Conservation (phyloP, 106 monocot genomes). For the Gastrodia elata region DNA sequence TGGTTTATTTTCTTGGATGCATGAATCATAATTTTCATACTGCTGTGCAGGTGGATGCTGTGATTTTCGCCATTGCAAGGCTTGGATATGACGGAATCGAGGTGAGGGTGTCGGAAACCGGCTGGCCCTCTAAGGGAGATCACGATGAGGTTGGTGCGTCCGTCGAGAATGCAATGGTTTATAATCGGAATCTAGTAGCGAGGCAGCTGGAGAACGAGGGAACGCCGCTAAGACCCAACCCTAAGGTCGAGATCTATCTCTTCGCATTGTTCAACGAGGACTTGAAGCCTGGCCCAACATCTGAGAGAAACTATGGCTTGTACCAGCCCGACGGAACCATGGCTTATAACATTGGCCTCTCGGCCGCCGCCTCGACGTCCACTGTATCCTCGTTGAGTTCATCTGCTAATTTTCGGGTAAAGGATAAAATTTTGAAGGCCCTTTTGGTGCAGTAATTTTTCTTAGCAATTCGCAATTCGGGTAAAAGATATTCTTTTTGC, state of each 20-base stretch:
- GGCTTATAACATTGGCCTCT: constrained; percentile 75
- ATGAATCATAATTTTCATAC: too few species aligned
- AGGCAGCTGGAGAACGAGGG: constrained; percentile 70
- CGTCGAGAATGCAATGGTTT: constrained; percentile 59
- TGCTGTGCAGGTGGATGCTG: constrained; percentile 95
- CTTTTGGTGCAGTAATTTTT: too few species aligned
- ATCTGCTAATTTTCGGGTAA: constrained; percentile 33
- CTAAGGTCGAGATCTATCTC: constrained; percentile 73
- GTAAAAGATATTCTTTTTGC: not conserved
- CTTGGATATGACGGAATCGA: constrained; percentile 48
- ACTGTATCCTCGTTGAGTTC: constrained; percentile 54
- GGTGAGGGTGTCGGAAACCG: constrained; percentile 89
- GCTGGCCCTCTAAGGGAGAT: constrained; percentile 96
- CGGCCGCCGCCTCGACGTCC: constrained; percentile 20
- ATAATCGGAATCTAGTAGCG: constrained; percentile 64
- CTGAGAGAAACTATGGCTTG: constrained; percentile 90
- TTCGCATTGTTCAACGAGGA: constrained; percentile 93
- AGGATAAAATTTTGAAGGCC: too few species aligned
- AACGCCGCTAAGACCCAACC: constrained; percentile 63
- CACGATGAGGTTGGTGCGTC: constrained; percentile 66
- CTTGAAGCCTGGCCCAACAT: constrained; percentile 89
- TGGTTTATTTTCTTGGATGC: too few species aligned
- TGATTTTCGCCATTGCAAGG: constrained; percentile 51
- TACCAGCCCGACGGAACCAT: constrained; percentile 68
- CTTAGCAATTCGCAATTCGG: not conserved